phyloP scores from a whole-genome alignment of 1,139 yeast species.

The Debaryomyces coudertii region DNA sequence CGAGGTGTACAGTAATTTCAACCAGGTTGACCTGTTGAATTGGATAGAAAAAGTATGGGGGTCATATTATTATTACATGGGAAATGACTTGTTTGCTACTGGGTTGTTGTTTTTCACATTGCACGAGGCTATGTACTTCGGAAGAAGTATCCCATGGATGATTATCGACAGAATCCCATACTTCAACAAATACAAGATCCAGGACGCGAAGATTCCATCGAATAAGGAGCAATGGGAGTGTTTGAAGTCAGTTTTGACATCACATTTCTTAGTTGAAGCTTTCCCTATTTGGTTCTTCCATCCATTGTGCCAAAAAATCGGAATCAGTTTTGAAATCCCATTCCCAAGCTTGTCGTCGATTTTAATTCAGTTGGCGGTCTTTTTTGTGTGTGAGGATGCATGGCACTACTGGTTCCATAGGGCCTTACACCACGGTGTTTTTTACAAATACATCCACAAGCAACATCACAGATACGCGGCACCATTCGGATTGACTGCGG shows the following conservation, averaged over 20 bases:
- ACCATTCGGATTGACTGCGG: slow-evolving; percentile 53
- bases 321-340: slow-evolving; percentile 42
- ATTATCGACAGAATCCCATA: slow-evolving; percentile 47
- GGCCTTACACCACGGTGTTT: slow-evolving; percentile 49
- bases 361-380: slow-evolving; percentile 37
- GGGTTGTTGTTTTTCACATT: slow-evolving; percentile 46
- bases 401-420: slow-evolving; percentile 55
- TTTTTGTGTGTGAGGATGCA: slow-evolving; percentile 48
- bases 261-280: slow-evolving; percentile 50
- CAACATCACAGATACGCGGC: slow-evolving; percentile 55
- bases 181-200: slow-evolving; percentile 47
- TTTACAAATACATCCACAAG: slow-evolving; percentile 51
- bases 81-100: slow-evolving; percentile 49
- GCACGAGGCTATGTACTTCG: slow-evolving; percentile 49
- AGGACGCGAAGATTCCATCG: slow-evolving; percentile 45
- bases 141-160: slow-evolving; percentile 51
- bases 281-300: slow-evolving; percentile 55
- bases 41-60: slow-evolving; percentile 46
- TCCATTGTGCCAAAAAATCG: slow-evolving; percentile 44
- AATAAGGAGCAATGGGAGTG: slow-evolving; percentile 52
- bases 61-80: slow-evolving; percentile 44
- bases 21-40: slow-evolving; percentile 30
- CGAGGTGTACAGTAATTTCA: slow-evolving; percentile 41
- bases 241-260: slow-evolving; percentile 45
- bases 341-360: slow-evolving; percentile 39